Conservation (phyloP, 306 rosid species). For the Fragaria iinumae region DNA sequence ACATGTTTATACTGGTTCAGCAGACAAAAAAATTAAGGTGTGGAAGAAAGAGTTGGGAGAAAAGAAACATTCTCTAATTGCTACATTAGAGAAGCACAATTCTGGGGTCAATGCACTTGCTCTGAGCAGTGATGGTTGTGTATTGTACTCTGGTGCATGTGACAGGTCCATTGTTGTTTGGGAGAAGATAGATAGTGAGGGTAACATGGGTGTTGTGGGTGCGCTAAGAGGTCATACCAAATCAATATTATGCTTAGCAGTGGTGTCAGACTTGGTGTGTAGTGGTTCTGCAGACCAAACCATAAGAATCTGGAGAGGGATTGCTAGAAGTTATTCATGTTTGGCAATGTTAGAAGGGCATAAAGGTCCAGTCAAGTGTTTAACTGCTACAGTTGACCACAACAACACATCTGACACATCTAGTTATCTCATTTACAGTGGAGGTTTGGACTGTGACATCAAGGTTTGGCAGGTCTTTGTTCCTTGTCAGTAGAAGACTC, state of each 20-base stretch:
- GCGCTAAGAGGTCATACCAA: constrained; percentile 68
- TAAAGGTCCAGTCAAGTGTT: constrained; percentile 64
- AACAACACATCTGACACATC: constrained; percentile 22
- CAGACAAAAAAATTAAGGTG: constrained; percentile 76
- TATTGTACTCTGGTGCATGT: constrained; percentile 81
- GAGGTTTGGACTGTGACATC: constrained; percentile 72
- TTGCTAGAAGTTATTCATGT: constrained; percentile 46
- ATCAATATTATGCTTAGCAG: constrained; percentile 70
- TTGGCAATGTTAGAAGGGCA: constrained; percentile 80
- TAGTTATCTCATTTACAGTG: constrained; percentile 57
- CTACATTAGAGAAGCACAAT: constrained; percentile 59
- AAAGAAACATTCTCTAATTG: constrained; percentile 48
- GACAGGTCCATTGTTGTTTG: constrained; percentile 78
- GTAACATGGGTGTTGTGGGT: constrained; percentile 53
- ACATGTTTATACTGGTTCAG: constrained; percentile 72
- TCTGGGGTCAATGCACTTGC: constrained; percentile 88
- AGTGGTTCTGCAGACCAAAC: constrained; percentile 92
- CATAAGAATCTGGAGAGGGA: constrained; percentile 75
- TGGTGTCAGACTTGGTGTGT: constrained; percentile 55
- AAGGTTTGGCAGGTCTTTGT: constrained; percentile 68
- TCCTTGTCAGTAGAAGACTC: constrained; percentile 33
- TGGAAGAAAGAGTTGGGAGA: constrained; percentile 54
- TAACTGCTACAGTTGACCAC: constrained; percentile 47
- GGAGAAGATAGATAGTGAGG: constrained; percentile 41
- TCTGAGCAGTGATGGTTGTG: constrained; percentile 48